Evolutionary conservation across 345 rosid genomes (phyloP), one percentile per base, ranked within the genome.

Genomic region (Trapa bicornis): DNA sequence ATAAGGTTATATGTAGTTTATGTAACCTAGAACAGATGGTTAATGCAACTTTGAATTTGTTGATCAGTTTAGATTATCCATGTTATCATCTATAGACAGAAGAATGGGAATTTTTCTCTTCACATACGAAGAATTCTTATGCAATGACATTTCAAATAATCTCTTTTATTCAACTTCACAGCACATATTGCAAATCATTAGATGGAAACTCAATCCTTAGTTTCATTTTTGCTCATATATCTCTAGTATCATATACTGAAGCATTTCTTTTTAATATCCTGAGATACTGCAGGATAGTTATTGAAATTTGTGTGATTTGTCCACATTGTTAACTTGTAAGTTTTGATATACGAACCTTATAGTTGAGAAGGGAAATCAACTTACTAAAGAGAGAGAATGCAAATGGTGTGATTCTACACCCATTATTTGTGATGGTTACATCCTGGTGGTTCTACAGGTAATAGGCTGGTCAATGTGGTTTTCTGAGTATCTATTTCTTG

Each of bases 381-480:
- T n/a, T 4, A 54, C 22, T 16, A 54, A 54, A 54, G 60, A 54
- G 35, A 17, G 8, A 54, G 35, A 22, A 22, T 58, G 60, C 33
- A n/a, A 41, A 41, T 42, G 5, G 9, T 5, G 11, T 37, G 10
- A 9, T 10, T 42, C 45, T n/a, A 22, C 14, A 37, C 37, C 47
- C 67, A 12, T 22, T 33, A 65, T 9, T 38, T 8, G 6, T 64
- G 7, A 33, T 42, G 52, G 43, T 65, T 42, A 42, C 10, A 65
- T 29, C 10, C 22, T 7, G 9, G 68, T 57, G 45, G 35, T 71
- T 37, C 48, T 61, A 77, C 88, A 94, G 99, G 92, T 94, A 70
- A 84, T 94, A 69, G 99, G 99, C 48, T 94, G 99, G 99, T 91
- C 97, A 73, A 91, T 91, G 96, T 94, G 97, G 99, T 94, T 94